Conservation (phyloP, 306 rosid genomes). For the Trichosanthes truncata region DNA sequence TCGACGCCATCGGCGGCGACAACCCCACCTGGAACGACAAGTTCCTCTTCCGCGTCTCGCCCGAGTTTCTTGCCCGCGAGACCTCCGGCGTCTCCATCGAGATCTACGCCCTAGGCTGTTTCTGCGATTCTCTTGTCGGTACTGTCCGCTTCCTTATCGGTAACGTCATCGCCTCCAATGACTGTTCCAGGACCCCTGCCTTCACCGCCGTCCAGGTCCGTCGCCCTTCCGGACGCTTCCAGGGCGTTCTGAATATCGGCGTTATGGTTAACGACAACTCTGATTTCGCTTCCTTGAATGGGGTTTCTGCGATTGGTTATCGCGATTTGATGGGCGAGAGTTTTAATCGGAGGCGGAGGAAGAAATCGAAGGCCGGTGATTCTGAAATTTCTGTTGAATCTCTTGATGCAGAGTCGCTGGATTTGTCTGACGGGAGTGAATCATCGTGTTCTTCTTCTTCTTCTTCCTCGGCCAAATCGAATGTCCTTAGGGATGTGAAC, state of each 20-base stretch:
- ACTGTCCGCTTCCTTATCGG: conserved; percentile 65
- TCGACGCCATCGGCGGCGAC: conserved; percentile 52
- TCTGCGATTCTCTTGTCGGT: conserved; percentile 54
- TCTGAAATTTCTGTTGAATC: conserved; percentile 18
- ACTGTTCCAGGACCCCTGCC: conserved; percentile 28
- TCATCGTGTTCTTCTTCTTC: conserved; percentile 41
- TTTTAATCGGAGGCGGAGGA: conserved; percentile 10
- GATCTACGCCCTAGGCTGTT: conserved; percentile 52
- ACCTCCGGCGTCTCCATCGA: conserved; percentile 57
- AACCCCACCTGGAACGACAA: conserved; percentile 93
- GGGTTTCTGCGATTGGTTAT: conserved; percentile 50
- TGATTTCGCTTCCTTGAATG: conserved; percentile 28
- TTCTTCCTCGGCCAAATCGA: conserved; percentile 32
- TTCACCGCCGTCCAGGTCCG: conserved; percentile 72
- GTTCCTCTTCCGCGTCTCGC: conserved; percentile 68
- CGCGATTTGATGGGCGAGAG: conserved; percentile 63
- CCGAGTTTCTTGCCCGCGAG: conserved; percentile 55
- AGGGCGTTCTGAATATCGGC: conserved; percentile 65
- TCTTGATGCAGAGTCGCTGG: conserved; percentile 28
- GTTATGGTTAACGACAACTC: conserved; percentile 40
- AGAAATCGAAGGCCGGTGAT: neutral
- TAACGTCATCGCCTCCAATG: conserved; percentile 31
- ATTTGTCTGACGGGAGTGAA: conserved; percentile 32
- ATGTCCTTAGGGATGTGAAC: conserved; percentile 56
- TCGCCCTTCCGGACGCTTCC: conserved; percentile 74